These are phyloP conservation scores for Endocladia muricata DNA, from an alignment of 31 red algal species.

Conservation along the genomic window DNA sequence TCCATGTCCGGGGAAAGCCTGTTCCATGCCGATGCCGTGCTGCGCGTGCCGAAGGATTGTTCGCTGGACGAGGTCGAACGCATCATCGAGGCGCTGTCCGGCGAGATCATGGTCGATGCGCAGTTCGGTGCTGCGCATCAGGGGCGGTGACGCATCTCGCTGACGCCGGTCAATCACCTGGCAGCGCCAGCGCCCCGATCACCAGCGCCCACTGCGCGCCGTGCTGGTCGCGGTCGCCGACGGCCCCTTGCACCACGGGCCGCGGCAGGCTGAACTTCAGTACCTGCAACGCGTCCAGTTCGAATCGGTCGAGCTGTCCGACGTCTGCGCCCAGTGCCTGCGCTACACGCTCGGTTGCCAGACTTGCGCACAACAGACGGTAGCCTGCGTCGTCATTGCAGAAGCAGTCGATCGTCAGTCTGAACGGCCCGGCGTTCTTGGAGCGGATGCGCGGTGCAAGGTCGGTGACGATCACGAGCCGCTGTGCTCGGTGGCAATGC, in stretches of 20 bases:
- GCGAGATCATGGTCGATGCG: too few relatives aligned
- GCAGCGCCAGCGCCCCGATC: too few relatives aligned
- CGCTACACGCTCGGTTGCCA: neutral
- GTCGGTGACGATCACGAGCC: too few relatives aligned
- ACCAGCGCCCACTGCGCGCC: constrained; percentile 5
- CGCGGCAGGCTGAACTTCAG: constrained; percentile 4
- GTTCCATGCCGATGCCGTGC: too few relatives aligned
- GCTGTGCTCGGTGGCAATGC: too few relatives aligned
- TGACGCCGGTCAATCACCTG: too few relatives aligned
- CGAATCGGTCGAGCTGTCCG: neutral
- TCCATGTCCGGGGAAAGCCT: too few relatives aligned
- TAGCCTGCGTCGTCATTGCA: neutral
- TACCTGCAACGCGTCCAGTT: neutral
- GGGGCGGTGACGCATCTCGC: too few relatives aligned
- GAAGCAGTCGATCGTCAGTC: neutral
- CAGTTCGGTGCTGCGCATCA: too few relatives aligned
- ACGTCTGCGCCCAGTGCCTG: neutral
- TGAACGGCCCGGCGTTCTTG: constrained; percentile 1
- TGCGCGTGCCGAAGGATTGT: too few relatives aligned
- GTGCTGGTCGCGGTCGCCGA: neutral
- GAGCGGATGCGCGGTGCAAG: neutral
- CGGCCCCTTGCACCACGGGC: neutral
- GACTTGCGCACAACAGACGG: neutral
- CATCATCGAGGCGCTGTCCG: too few relatives aligned
- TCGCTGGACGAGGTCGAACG: too few relatives aligned